Evolutionary conservation across 257 asterid species (phyloP).

Genomic region (Fraxinus anomala): DNA sequence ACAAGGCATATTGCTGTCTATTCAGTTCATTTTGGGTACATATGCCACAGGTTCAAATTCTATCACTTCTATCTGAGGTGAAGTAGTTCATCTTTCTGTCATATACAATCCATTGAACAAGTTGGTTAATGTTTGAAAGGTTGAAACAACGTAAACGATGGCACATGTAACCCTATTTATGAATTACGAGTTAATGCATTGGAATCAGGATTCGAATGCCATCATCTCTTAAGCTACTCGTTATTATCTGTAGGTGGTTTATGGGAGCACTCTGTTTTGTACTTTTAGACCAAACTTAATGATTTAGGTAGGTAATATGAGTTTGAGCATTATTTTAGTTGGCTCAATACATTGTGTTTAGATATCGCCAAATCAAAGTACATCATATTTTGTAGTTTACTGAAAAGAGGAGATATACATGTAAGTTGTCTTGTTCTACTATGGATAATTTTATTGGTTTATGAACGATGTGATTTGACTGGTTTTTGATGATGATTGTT

Average conservation of each 20-base stretch:
- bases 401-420: not conserved
- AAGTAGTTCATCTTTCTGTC: not conserved
- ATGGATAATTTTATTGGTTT: not conserved
- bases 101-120: not conserved
- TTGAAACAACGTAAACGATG: not conserved
- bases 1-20: not conserved
- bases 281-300: not conserved
- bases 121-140: not conserved
- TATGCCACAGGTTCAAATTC: not conserved
- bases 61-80: not conserved
- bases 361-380: not conserved
- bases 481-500: not conserved
- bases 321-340: not conserved
- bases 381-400: not conserved
- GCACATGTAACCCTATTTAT: not conserved
- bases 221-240: not conserved
- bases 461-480: constrained; percentile 2
- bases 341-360: not conserved
- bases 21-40: not conserved
- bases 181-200: not conserved
- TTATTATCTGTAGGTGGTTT: not conserved
- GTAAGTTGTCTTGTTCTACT: not conserved
- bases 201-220: not conserved
- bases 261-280: not conserved
- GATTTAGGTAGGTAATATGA: not conserved